These are phyloP conservation scores for Cutaneotrichosporon daszewskae DNA, from an alignment of 1,284 basidiomycete genomes.

Conservation along the genomic window DNA sequence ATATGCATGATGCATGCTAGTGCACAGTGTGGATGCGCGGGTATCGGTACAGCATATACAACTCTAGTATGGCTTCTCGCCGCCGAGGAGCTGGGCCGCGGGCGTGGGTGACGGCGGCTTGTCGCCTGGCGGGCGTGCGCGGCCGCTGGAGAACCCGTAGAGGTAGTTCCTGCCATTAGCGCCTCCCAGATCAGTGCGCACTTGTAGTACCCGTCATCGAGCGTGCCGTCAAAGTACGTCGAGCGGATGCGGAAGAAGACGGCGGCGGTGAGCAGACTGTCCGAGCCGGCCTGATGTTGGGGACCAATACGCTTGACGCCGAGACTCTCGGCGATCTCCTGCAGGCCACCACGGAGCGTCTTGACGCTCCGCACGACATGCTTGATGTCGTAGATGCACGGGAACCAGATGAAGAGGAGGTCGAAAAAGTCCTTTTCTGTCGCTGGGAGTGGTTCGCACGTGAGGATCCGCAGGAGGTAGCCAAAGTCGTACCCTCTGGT, in stretches of 20 bases:
- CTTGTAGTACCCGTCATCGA: conserved; percentile 62
- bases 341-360: conserved; percentile 83
- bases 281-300: conserved; percentile 93
- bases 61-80: conserved; percentile 18
- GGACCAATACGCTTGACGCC: conserved; percentile 77
- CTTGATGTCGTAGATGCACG: conserved; percentile 95
- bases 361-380: conserved; percentile 88
- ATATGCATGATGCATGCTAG: background rate
- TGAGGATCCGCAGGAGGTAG: conserved; percentile 93
- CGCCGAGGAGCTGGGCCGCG: conserved; percentile 16
- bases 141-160: conserved; percentile 37
- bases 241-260: conserved; percentile 96
- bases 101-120: conserved; percentile 21
- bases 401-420: conserved; percentile 87
- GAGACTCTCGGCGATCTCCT: conserved; percentile 94
- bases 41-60: conserved; percentile 3
- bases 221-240: conserved; percentile 77
- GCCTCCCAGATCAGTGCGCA: conserved; percentile 16
- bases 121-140: conserved; percentile 13
- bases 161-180: conserved; percentile 38
- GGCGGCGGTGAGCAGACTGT: conserved; percentile 83
- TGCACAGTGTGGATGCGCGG: background rate
- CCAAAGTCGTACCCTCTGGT: conserved; percentile 91
- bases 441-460: conserved; percentile 77
- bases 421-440: conserved; percentile 89